These are phyloP conservation scores for Podospora bellae-mahoneyi DNA, from an alignment of 495 filamentous ascomycete species.

Conservation along the genomic window DNA sequence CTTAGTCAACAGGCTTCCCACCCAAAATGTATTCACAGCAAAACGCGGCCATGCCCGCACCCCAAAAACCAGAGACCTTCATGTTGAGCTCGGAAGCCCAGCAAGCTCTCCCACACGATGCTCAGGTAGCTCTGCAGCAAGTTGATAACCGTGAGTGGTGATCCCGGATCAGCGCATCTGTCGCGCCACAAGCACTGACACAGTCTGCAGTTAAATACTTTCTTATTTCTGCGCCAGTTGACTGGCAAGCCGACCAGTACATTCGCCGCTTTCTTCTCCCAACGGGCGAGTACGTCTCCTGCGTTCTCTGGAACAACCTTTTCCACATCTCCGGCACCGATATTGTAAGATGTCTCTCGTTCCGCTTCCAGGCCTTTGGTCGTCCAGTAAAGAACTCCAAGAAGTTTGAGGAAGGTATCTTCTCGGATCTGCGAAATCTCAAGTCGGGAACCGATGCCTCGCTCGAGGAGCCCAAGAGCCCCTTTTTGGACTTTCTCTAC, in stretches of 20 bases:
- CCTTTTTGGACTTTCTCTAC: slow-evolving; percentile 97
- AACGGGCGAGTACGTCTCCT: slow-evolving; percentile 97
- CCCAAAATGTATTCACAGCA: slow-evolving; percentile 47
- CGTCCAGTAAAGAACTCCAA: slow-evolving; percentile 99
- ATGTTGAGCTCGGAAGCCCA: slow-evolving; percentile 96
- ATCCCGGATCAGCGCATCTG: not conserved
- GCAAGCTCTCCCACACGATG: slow-evolving; percentile 91
- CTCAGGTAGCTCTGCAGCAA: slow-evolving; percentile 95
- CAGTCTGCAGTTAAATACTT: slow-evolving; percentile 87
- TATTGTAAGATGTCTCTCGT: slow-evolving; percentile 96
- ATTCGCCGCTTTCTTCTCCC: slow-evolving; percentile 93
- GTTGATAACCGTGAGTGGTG: slow-evolving; percentile 87
- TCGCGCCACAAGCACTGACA: slow-evolving; percentile 17
- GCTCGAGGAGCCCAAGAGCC: slow-evolving; percentile 96
- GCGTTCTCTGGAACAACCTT: slow-evolving; percentile 95
- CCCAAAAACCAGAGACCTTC: slow-evolving; percentile 95
- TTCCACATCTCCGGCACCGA: slow-evolving; percentile 99
- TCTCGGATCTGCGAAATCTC: slow-evolving; percentile 95
- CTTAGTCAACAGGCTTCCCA: slow-evolving; percentile 1
- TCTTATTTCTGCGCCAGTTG: slow-evolving; percentile 95
- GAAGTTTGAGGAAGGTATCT: slow-evolving; percentile 99
- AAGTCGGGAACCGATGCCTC: slow-evolving; percentile 99
- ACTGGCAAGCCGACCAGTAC: slow-evolving; percentile 95
- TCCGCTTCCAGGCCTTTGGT: slow-evolving; percentile 97
- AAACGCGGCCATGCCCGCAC: slow-evolving; percentile 48